A percentile compares a stretch with the other conserved stretches of the same genome.
These are phyloP conservation scores for Nitzschia sp. DNA, from an alignment of 108 stramenopile species.

Conservation along the genomic window DNA sequence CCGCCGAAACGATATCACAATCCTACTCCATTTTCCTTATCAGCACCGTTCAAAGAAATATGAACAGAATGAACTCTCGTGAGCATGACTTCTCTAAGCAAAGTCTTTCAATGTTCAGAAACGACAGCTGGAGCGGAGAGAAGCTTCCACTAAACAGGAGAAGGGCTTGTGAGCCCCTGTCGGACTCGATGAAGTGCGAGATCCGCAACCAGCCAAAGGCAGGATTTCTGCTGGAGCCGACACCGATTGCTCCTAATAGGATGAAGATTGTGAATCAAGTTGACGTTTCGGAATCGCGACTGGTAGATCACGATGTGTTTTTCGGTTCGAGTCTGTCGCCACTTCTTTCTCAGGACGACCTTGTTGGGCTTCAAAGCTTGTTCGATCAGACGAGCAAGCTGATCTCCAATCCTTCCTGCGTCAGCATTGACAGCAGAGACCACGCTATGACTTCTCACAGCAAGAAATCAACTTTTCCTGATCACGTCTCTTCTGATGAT, in stretches of 20 bases:
- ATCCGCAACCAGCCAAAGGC: not conserved
- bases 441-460: too few species aligned
- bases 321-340: not conserved
- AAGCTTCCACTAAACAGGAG: not conserved
- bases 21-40: too few species aligned
- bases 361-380: too few species aligned
- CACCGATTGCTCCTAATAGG: conserved; percentile 4
- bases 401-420: too few species aligned
- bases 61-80: too few species aligned
- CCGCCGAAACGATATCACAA: too few species aligned
- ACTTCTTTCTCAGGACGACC: not conserved
- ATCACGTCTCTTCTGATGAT: not conserved
- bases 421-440: too few species aligned
- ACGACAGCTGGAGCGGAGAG: not conserved
- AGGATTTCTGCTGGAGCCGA: conserved; percentile 8
- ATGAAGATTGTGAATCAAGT: conserved; percentile 13
- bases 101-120: not conserved
- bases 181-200: too few species aligned
- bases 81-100: not conserved
- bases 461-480: not conserved
- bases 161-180: not conserved
- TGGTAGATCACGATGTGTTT: not conserved
- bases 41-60: too few species aligned
- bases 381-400: too few species aligned
- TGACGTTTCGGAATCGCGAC: not conserved